Evolutionary conservation across 768 basidiomycete species (phyloP).

Genomic region (Calocybe gangraenosa): DNA sequence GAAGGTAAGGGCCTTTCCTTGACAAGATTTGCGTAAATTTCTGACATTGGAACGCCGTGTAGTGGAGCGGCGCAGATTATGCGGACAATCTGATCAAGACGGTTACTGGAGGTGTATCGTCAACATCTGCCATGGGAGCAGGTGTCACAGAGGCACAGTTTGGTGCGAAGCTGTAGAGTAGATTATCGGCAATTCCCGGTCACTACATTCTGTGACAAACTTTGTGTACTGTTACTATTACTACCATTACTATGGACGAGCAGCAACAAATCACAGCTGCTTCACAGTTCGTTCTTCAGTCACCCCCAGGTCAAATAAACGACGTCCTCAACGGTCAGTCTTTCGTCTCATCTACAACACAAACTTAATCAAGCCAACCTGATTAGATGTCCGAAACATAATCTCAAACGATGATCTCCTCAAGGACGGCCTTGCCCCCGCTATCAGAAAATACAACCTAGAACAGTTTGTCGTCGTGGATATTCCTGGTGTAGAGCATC

Average conservation of each 20-base stretch:
- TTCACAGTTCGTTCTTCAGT: conserved; percentile 78
- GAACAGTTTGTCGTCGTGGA: conserved; percentile 86
- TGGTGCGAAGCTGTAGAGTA: conserved; percentile 29
- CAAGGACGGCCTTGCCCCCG: conserved; percentile 71
- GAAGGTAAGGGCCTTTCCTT: conserved; percentile 51
- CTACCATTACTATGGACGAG: conserved; percentile 52
- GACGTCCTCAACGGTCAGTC: conserved; percentile 65
- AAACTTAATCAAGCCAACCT: not conserved
- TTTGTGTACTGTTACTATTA: not conserved
- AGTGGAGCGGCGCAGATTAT: conserved; percentile 97
- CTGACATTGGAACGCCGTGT: conserved; percentile 12
- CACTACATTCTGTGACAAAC: not conserved
- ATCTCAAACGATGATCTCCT: conserved; percentile 84
- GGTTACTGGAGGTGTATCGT: conserved; percentile 94
- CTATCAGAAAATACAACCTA: conserved; percentile 80
- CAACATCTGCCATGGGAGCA: conserved; percentile 98
- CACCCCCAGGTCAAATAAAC: conserved; percentile 95
- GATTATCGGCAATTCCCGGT: conserved; percentile 19
- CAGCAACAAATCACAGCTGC: conserved; percentile 68
- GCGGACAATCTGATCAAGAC: conserved; percentile 91
- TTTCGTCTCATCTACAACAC: not conserved
- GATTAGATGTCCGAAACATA: conserved; percentile 83
- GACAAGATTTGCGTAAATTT: not conserved
- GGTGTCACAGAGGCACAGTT: conserved; percentile 95
- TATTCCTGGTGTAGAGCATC: conserved; percentile 71